Evolutionary conservation across 1,284 basidiomycete genomes (phyloP).

Genomic region (Uromyces viciae-fabae): DNA sequence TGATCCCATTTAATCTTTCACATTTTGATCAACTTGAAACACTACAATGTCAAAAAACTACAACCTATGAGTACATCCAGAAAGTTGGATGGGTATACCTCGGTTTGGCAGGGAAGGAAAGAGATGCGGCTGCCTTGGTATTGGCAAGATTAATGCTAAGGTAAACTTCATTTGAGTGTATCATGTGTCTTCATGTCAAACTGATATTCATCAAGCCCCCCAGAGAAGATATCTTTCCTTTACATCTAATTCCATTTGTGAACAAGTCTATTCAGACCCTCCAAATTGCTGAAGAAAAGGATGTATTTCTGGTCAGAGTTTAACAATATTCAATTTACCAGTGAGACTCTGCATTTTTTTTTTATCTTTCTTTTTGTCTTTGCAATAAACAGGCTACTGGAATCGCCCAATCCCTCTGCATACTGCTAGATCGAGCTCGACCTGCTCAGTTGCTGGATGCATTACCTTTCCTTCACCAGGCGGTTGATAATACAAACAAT

Average conservation of each 20-base stretch:
- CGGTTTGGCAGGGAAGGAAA: constrained; percentile 69
- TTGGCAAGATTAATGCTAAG: constrained; percentile 73
- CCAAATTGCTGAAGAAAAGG: constrained; percentile 44
- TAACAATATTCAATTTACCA: background rate
- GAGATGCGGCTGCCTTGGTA: constrained; percentile 70
- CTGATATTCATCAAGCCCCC: constrained; percentile 48
- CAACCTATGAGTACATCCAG: constrained; percentile 63
- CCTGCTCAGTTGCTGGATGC: constrained; percentile 46
- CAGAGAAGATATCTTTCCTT: constrained; percentile 49
- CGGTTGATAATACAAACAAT: background rate
- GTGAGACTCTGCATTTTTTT: constrained; percentile 28
- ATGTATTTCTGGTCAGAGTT: constrained; percentile 29
- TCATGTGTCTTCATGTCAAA: constrained; percentile 57
- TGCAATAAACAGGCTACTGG: constrained; percentile 66
- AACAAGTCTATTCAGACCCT: constrained; percentile 58
- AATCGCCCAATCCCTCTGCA: constrained; percentile 68
- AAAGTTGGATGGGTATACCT: constrained; percentile 64
- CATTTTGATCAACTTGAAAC: constrained; percentile 68
- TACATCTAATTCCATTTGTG: constrained; percentile 62
- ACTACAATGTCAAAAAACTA: constrained; percentile 47
- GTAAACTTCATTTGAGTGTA: constrained; percentile 55
- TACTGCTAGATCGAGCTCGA: constrained; percentile 64
- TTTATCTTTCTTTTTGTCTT: constrained; percentile 55
- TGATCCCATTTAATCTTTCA: constrained; percentile 84
- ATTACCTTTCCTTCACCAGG: constrained; percentile 42